These are phyloP conservation scores for Sideroxylon spinosum DNA, from an alignment of 179 eudicot genomes.

Conservation along the genomic window DNA sequence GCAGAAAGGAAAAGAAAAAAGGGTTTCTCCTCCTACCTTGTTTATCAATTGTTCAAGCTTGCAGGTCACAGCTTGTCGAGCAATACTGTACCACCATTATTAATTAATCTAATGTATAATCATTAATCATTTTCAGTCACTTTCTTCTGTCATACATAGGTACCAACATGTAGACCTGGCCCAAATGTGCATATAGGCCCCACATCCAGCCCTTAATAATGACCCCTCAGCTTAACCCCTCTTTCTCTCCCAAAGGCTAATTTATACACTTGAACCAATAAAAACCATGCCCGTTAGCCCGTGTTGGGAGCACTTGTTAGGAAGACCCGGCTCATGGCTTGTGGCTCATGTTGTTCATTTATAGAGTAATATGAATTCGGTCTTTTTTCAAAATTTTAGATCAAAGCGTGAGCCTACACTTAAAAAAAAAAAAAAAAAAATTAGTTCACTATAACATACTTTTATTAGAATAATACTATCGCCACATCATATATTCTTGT, in stretches of 20 bases:
- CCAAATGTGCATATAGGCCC: slow-evolving; percentile 37
- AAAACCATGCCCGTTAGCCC: background rate
- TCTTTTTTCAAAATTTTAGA: too few species aligned
- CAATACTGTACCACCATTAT: slow-evolving; percentile 28
- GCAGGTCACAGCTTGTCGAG: slow-evolving; percentile 61
- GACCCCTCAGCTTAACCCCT: slow-evolving; percentile 22
- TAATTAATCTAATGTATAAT: slow-evolving; percentile 22
- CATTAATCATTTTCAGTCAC: slow-evolving; percentile 29
- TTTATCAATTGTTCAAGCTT: slow-evolving; percentile 25
- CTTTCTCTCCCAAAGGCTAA: background rate
- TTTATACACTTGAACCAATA: background rate
- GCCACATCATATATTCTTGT: too few species aligned
- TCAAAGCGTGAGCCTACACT: too few species aligned
- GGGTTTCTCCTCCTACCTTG: slow-evolving; percentile 14
- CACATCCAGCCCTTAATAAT: slow-evolving; percentile 25
- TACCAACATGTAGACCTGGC: slow-evolving; percentile 52
- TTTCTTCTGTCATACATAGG: slow-evolving; percentile 45
- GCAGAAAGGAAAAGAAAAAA: background rate
- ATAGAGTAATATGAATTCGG: too few species aligned
- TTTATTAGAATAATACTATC: too few species aligned
- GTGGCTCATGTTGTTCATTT: background rate
- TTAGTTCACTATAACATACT: too few species aligned
- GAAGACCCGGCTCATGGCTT: background rate
- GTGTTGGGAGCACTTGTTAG: background rate
- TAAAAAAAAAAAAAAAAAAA: too few species aligned